These are phyloP conservation scores for Nasturtium officinale DNA, from an alignment of 345 rosid genomes.

Conservation along the genomic window DNA sequence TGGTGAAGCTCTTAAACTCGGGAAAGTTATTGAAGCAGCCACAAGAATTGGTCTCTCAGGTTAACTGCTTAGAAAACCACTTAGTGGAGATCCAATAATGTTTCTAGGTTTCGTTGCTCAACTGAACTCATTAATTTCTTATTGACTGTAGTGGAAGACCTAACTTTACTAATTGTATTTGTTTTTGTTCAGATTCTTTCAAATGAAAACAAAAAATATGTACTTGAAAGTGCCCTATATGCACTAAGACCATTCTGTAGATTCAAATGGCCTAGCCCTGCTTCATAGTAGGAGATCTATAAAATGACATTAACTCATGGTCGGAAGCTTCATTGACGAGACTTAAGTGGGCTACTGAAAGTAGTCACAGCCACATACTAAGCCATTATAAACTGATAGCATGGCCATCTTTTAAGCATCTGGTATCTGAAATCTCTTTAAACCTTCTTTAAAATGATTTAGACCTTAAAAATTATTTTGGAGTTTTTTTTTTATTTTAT, in stretches of 20 bases:
- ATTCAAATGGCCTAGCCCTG: not conserved
- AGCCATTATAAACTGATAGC: not conserved
- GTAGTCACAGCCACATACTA: too few species aligned
- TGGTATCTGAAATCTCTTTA: not conserved
- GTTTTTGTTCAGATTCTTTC: not conserved
- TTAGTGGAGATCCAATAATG: not conserved
- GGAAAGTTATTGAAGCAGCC: constrained; percentile 43
- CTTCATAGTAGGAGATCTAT: not conserved
- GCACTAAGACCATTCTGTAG: not conserved
- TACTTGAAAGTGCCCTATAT: not conserved
- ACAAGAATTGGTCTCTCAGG: constrained; percentile 24
- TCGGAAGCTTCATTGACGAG: too few species aligned
- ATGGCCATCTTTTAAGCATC: not conserved
- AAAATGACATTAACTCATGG: not conserved
- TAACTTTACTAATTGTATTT: constrained; percentile 1
- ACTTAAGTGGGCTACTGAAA: too few species aligned
- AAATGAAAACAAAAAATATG: not conserved
- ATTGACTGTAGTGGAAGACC: not conserved
- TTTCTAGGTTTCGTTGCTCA: not conserved
- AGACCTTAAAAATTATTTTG: not conserved
- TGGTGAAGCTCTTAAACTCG: constrained; percentile 58
- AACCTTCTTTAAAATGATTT: too few species aligned
- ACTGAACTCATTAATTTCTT: too few species aligned
- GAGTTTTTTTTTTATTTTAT: not conserved
- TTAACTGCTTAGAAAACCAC: constrained; percentile 29